A percentile compares a stretch with the other conserved stretches of the same genome.
Evolutionary conservation across 441 rosid genomes (phyloP).

Genomic region (Omphalea diandra): DNA sequence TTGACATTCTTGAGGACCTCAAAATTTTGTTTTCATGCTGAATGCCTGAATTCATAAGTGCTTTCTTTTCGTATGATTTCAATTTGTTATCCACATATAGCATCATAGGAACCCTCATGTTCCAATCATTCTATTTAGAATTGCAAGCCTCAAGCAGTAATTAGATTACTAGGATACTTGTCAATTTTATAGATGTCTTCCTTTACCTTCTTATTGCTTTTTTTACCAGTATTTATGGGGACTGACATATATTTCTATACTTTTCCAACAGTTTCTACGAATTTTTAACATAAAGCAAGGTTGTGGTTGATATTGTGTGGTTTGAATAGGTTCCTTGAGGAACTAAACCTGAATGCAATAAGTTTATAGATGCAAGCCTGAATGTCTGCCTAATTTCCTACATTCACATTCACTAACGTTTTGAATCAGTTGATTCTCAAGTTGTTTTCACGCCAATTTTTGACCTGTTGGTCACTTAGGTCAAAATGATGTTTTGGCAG

Average conservation of each 20-base stretch:
- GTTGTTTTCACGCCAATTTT: background rate
- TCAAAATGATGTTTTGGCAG: background rate
- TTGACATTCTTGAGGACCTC: slow-evolving; percentile 15
- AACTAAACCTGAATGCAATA: background rate
- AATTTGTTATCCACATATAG: background rate
- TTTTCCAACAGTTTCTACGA: background rate
- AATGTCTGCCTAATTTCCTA: background rate
- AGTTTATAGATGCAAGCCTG: background rate
- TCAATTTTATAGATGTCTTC: background rate
- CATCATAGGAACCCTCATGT: background rate
- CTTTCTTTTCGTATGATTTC: background rate
- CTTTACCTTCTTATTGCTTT: background rate
- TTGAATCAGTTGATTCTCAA: background rate
- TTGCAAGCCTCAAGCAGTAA: background rate
- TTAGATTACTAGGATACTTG: background rate
- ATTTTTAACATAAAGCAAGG: background rate
- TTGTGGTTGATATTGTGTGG: background rate
- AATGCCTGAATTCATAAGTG: background rate
- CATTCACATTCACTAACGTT: background rate
- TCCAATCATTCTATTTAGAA: background rate
- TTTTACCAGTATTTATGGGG: background rate
- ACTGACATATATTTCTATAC: background rate
- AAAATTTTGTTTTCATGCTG: slow-evolving; percentile 4
- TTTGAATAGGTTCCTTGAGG: background rate
- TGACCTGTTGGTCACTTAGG: background rate